Conservation (phyloP, 116 monocot species). For the Dioscorea cayenensis region DNA sequence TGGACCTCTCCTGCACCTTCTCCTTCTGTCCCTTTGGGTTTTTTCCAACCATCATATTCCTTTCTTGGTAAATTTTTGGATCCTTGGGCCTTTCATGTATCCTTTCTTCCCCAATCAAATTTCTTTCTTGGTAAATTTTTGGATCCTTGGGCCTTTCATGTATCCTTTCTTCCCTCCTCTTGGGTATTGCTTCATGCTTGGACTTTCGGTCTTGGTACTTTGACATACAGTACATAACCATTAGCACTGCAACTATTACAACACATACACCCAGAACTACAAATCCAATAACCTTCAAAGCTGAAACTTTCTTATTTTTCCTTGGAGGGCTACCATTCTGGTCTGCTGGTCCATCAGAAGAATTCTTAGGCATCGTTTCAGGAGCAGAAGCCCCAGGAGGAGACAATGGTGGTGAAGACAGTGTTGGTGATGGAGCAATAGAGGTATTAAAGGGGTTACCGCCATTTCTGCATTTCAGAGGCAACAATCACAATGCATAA, state of each 20-base stretch:
- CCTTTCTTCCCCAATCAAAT: slow-evolving; percentile 11
- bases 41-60: not conserved
- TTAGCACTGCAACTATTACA: slow-evolving; percentile 42
- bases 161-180: slow-evolving; percentile 23
- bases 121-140: slow-evolving; percentile 27
- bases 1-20: slow-evolving; percentile 4
- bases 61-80: slow-evolving; percentile 27
- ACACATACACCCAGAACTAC: slow-evolving; percentile 45
- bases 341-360: slow-evolving; percentile 32
- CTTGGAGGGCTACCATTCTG: slow-evolving; percentile 7
- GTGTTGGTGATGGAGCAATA: slow-evolving; percentile 45
- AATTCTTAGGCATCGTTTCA: slow-evolving; percentile 23
- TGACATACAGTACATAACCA: slow-evolving; percentile 51
- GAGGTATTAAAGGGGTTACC: slow-evolving; percentile 91
- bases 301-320: slow-evolving; percentile 37
- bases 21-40: not conserved
- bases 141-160: slow-evolving; percentile 12
- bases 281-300: slow-evolving; percentile 56
- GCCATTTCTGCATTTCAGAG: slow-evolving; percentile 58
- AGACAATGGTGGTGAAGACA: slow-evolving; percentile 4
- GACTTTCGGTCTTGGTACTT: slow-evolving; percentile 57
- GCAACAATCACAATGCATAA: not conserved
- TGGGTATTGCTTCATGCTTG: slow-evolving; percentile 28
- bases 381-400: slow-evolving; percentile 34
- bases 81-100: slow-evolving; percentile 13